Evolutionary conservation across 371 early-diverging fungal species (phyloP).

Genomic region (Lichtheimia corymbifera): DNA sequence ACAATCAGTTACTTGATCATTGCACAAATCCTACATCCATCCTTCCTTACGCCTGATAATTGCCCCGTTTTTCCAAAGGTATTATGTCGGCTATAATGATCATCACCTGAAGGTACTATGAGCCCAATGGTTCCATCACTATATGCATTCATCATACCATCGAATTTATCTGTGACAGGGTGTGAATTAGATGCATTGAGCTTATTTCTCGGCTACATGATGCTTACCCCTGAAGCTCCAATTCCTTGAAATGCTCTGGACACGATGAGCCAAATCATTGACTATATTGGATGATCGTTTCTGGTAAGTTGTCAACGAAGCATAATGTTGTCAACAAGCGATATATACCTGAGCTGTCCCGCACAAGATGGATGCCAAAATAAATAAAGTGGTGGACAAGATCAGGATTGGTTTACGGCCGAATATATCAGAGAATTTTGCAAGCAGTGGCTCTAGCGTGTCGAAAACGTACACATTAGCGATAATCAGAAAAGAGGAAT

Average conservation of each 20-base stretch:
- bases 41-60: neutral
- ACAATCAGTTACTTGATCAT: neutral
- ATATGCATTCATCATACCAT: neutral
- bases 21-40: neutral
- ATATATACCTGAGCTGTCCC: constrained; percentile 43
- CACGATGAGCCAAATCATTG: neutral
- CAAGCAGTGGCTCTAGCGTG: constrained; percentile 46
- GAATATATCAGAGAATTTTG: constrained; percentile 72
- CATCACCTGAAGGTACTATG: neutral
- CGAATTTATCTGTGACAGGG: neutral
- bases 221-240: neutral
- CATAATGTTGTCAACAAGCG: neutral
- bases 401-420: constrained; percentile 68
- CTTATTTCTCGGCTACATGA: neutral
- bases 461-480: neutral
- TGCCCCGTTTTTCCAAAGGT: neutral
- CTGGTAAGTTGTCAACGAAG: neutral
- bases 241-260: neutral
- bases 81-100: neutral
- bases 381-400: constrained; percentile 57
- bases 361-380: constrained; percentile 60
- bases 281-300: neutral
- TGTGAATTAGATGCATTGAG: neutral
- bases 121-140: neutral
- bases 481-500: neutral